Conservation (phyloP, 2,329 filamentous ascomycete genomes). For the Bipolaris sorokiniana region DNA sequence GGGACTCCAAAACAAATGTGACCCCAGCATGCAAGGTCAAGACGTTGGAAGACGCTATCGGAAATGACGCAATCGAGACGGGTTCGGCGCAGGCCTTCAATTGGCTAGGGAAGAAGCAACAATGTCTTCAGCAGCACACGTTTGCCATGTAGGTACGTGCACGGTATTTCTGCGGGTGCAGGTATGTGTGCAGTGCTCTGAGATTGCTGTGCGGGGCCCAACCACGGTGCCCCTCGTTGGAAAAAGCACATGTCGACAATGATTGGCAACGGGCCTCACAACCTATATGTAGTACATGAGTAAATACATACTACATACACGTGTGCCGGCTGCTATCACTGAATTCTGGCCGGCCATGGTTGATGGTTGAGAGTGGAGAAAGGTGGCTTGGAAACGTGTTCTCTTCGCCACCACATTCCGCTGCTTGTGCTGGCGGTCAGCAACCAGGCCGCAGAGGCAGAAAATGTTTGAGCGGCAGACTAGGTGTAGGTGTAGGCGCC, state of each 20-base stretch:
- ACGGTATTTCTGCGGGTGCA: not conserved
- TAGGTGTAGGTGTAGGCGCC: not conserved
- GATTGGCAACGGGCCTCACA: not conserved
- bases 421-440: not conserved
- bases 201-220: conserved; percentile 1
- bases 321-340: not conserved
- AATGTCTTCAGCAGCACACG: not conserved
- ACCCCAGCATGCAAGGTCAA: not conserved
- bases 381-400: not conserved
- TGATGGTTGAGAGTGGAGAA: not conserved
- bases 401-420: not conserved
- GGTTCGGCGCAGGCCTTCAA: not conserved
- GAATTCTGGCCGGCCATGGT: not conserved
- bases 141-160: not conserved
- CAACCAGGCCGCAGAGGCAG: not conserved
- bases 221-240: not conserved
- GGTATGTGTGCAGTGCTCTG: not conserved
- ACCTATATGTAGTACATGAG: too few species aligned
- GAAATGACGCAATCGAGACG: conserved; percentile 11
- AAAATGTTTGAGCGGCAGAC: not conserved
- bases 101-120: conserved; percentile 1
- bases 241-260: not conserved
- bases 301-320: too few species aligned
- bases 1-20: conserved; percentile 24
- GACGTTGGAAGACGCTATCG: conserved; percentile 1